Percentiles rank a stretch among this genome's conserved stretches.
Evolutionary conservation across 106 monocot species (phyloP).

Genomic region (Agapanthus africanus): DNA sequence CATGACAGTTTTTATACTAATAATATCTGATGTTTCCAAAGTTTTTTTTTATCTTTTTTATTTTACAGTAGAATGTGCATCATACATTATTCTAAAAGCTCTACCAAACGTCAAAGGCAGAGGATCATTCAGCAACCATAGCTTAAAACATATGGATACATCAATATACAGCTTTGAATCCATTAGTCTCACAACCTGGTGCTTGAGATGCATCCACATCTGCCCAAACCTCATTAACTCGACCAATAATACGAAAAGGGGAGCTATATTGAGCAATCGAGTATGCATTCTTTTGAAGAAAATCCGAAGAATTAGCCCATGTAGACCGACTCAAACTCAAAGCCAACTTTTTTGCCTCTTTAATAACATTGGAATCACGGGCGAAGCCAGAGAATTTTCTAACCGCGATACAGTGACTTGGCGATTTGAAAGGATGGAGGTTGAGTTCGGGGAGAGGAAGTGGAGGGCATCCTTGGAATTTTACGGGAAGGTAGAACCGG

Average conservation of each 20-base stretch:
- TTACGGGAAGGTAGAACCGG: conserved; percentile 43
- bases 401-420: conserved; percentile 59
- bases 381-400: conserved; percentile 74
- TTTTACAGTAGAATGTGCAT: too few species aligned
- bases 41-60: too few species aligned
- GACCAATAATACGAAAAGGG: conserved; percentile 59
- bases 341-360: conserved; percentile 69
- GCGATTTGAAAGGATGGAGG: conserved; percentile 45
- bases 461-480: conserved; percentile 70
- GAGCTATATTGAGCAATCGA: conserved; percentile 77
- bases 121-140: too few species aligned
- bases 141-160: too few species aligned
- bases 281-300: conserved; percentile 34
- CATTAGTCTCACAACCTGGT: conserved; percentile 32
- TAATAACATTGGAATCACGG: conserved; percentile 53
- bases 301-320: conserved; percentile 57
- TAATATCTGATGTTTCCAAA: too few species aligned
- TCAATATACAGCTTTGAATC: neutral
- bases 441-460: conserved; percentile 72
- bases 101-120: too few species aligned
- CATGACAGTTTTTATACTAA: too few species aligned
- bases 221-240: conserved; percentile 75
- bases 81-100: too few species aligned
- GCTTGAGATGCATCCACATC: conserved; percentile 37
- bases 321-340: conserved; percentile 48